phyloP scores from a whole-genome alignment of 192 early-diverging fungal species.

The Phycomyces nitens region DNA sequence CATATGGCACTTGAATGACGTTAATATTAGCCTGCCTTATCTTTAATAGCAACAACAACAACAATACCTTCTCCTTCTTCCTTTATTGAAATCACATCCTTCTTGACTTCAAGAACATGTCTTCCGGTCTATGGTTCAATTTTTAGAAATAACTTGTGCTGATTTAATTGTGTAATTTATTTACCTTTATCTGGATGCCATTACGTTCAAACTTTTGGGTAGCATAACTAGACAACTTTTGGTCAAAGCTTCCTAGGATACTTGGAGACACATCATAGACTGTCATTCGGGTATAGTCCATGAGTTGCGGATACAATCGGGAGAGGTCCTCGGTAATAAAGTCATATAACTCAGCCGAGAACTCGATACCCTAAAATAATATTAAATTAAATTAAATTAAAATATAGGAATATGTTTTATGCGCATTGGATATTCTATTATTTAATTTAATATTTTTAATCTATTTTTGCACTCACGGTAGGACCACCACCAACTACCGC shows the following conservation, averaged over 20 bases:
- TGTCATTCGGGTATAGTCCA: constrained; percentile 42
- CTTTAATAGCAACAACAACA: no score
- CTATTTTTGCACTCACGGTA: constrained; percentile 55
- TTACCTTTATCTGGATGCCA: constrained; percentile 71
- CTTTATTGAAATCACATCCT: constrained; percentile 48
- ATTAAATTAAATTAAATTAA: no score
- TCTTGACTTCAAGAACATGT: constrained; percentile 47
- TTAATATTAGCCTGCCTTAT: no score
- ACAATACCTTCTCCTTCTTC: constrained; percentile 41
- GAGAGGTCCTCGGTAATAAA: constrained; percentile 80
- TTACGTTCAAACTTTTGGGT: constrained; percentile 69
- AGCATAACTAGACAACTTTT: constrained; percentile 69
- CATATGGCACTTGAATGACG: constrained; percentile 49
- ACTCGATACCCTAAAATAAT: constrained; percentile 56
- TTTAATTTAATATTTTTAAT: no score
- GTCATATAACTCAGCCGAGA: constrained; percentile 74
- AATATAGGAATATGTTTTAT: background rate
- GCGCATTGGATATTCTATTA: background rate
- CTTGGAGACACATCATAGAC: constrained; percentile 79
- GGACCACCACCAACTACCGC: constrained; percentile 87
- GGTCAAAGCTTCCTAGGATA: constrained; percentile 76
- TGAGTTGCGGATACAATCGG: constrained; percentile 67
- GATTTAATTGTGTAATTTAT: constrained; percentile 41
- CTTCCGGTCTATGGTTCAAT: constrained; percentile 15
- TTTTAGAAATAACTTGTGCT: background rate